Base-by-base conservation (phyloP, 2,329 filamentous ascomycete species). In the Fusarium buxicola region DNA sequence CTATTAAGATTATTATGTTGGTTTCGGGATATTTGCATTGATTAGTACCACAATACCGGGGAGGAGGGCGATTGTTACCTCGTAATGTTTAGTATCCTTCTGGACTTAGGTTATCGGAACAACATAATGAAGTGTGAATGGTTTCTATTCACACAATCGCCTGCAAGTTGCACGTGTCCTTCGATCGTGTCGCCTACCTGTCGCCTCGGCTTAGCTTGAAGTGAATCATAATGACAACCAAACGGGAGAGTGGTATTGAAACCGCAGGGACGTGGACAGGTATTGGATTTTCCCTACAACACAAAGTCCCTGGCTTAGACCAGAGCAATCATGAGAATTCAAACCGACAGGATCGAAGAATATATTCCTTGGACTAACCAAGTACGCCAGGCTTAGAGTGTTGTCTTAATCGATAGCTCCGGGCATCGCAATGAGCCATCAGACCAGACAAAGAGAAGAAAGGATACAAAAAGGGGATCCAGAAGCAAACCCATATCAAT, bases 41-140 rank as follows among this genome's bases (percentile, higher is more conserved):
- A 28, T 60, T 68, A 61, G 43, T 28, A n/a, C 34, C 10, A 47
- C 36, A 31, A 65, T 69, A 62, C 67, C 30, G 31, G n/a, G 36
- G 44, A 43, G 36, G 16, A 52, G 46, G 53, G 49, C 30, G 52
- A 66, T 59, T 65, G n/a, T 58, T 65, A 61, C 21, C 15, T 47
- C 47, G 16, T 65, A 46, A 57, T 63, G 55, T 63, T 58, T 62
- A 43, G 21, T 58, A 31, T 59, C 36, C 25, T 40, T 39, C 27
- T 59, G 66, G 55, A 40, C 28, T 66, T 69, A 65, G 47, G 53
- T 54, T 55, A 49, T 50, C 43, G 40, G 8, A 31, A 58, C 28
- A 61, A 54, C 32, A 27, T 41, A 40, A 35, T 43, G 34, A 15
- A 25, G 18, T 38, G n/a, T 18, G 16, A 31, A 32, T 34, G 32